phyloP scores from a whole-genome alignment of 1,284 basidiomycete species.

The Boletus sp. region DNA sequence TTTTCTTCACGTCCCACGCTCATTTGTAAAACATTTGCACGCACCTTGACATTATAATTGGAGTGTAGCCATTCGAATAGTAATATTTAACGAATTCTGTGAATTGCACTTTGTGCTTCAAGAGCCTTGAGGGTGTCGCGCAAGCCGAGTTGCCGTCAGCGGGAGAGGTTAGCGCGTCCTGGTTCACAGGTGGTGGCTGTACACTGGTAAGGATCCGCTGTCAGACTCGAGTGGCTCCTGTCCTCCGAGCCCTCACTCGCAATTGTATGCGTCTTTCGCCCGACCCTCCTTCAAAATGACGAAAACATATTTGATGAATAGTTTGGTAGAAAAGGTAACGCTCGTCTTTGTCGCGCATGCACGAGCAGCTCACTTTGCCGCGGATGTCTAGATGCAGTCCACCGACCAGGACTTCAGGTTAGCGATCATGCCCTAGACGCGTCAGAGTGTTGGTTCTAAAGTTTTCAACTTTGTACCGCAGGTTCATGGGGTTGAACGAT shows the following conservation, averaged over 20 bases:
- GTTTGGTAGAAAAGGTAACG: conserved; percentile 71
- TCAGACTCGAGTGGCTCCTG: conserved; percentile 20
- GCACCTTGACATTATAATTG: background rate
- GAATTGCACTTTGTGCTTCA: no score
- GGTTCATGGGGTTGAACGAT: conserved; percentile 95
- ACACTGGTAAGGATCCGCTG: background rate
- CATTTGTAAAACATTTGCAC: conserved; percentile 15
- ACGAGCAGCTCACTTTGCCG: conserved; percentile 11
- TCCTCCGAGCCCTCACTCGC: conserved; percentile 1
- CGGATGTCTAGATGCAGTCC: conserved; percentile 66
- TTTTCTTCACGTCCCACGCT: no score
- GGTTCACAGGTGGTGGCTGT: conserved; percentile 15
- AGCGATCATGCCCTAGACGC: conserved; percentile 28
- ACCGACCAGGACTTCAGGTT: conserved; percentile 82
- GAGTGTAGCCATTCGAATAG: background rate
- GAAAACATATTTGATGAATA: conserved; percentile 78
- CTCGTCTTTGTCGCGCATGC: background rate
- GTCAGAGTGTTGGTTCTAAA: conserved; percentile 23
- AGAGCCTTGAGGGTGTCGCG: no score
- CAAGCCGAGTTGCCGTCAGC: no score
- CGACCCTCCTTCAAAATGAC: conserved; percentile 55
- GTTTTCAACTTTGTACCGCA: conserved; percentile 33
- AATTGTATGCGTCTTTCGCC: background rate
- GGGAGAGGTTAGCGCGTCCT: no score
- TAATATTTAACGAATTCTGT: background rate